phyloP scores from a whole-genome alignment of 257 asterid genomes.

The Solanum pimpinellifolium region DNA sequence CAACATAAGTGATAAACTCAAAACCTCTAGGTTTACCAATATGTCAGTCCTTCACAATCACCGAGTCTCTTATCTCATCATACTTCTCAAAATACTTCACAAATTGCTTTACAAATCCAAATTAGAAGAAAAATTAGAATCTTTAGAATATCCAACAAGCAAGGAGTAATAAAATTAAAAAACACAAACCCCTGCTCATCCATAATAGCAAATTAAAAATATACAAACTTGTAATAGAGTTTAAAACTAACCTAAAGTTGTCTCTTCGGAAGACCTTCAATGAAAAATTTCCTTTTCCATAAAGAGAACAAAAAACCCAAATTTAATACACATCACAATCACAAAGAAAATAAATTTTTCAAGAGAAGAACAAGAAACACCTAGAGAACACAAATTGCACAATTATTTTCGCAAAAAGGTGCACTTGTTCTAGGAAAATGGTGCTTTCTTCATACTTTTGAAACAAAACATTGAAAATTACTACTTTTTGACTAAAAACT shows the following conservation, averaged over 20 bases:
- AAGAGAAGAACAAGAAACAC: neutral
- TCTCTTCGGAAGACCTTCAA: constrained; percentile 84
- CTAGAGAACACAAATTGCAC: neutral
- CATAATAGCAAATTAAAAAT: neutral
- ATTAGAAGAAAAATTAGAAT: neutral
- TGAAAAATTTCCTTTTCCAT: constrained; percentile 61
- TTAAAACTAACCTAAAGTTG: constrained; percentile 49
- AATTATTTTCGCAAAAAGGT: neutral
- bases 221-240: neutral
- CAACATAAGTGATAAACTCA: constrained; percentile 82
- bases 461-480: too few relatives aligned
- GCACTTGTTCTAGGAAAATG: neutral
- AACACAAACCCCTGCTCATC: neutral
- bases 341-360: neutral
- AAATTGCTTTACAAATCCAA: constrained; percentile 39
- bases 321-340: neutral
- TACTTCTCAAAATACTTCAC: constrained; percentile 89
- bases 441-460: neutral
- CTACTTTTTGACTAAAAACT: too few relatives aligned
- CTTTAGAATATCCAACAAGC: neutral
- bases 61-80: constrained; percentile 93
- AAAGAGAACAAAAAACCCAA: neutral
- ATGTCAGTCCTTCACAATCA: constrained; percentile 79
- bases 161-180: neutral
- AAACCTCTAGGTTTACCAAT: constrained; percentile 95